A percentile compares a stretch with the other conserved stretches of the same genome.
Conservation (phyloP, 148 eudicot genomes). For the Dysphania ambrosioides region DNA sequence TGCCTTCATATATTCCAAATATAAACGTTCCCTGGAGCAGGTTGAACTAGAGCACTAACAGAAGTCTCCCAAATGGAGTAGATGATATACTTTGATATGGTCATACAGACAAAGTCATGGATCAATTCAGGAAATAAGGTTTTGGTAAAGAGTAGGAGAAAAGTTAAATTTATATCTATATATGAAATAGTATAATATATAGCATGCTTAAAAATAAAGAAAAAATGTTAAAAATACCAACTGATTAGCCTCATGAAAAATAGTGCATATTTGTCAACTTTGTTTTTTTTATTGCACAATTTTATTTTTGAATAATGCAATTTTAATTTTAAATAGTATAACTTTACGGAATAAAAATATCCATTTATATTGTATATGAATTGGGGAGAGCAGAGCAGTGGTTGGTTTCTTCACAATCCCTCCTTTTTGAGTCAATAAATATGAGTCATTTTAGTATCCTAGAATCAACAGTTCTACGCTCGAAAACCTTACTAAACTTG, state of each 20-base stretch:
- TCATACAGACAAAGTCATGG: slow-evolving; percentile 8
- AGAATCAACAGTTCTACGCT: slow-evolving; percentile 15
- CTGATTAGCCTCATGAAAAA: too few relatives aligned
- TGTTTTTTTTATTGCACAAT: too few relatives aligned
- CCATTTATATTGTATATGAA: too few relatives aligned
- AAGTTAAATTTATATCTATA: too few relatives aligned
- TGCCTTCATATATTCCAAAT: slow-evolving; percentile 8
- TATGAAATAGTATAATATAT: too few relatives aligned
- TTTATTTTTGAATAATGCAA: too few relatives aligned
- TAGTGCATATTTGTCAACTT: too few relatives aligned
- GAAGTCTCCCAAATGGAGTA: slow-evolving; percentile 7
- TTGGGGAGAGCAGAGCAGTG: too few relatives aligned
- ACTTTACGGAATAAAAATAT: too few relatives aligned
- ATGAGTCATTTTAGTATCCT: neutral
- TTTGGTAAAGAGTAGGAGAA: slow-evolving; percentile 20
- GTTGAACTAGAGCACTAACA: slow-evolving; percentile 19
- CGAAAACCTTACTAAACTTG: neutral
- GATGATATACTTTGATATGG: slow-evolving; percentile 20
- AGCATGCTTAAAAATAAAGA: too few relatives aligned
- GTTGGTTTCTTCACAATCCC: slow-evolving; percentile 2
- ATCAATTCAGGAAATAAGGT: slow-evolving; percentile 17
- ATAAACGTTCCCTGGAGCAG: slow-evolving; percentile 21
- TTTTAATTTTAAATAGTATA: too few relatives aligned
- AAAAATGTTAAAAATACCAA: too few relatives aligned
- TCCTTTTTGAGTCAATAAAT: slow-evolving; percentile 14